Conservation (phyloP, 768 basidiomycete genomes). For the Pisolithus orientalis region DNA sequence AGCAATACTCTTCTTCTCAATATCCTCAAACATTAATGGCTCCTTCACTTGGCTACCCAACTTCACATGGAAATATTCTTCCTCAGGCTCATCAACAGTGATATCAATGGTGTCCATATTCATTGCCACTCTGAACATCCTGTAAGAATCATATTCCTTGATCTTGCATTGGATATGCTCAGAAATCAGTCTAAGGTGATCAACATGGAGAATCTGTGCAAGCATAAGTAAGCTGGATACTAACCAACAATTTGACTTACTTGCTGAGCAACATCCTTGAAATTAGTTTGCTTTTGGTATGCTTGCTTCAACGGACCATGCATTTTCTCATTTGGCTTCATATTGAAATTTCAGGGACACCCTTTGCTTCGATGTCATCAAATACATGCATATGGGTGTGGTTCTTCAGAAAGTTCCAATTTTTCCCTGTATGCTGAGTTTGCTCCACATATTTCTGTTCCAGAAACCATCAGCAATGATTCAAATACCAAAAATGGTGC, state of each 20-base stretch:
- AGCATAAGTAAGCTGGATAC: not conserved
- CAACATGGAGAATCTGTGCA: not conserved
- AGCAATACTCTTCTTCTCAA: not conserved
- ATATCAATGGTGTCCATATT: not conserved
- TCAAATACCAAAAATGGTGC: not conserved
- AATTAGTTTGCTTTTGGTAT: constrained; percentile 28
- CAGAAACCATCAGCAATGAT: no score
- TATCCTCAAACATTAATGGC: not conserved
- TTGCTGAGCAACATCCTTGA: constrained; percentile 28
- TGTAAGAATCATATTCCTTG: not conserved
- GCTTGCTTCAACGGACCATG: not conserved
- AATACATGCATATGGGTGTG: no score
- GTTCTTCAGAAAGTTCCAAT: not conserved
- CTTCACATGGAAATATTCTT: not conserved
- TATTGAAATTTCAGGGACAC: constrained; percentile 6
- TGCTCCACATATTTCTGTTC: no score
- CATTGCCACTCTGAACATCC: not conserved
- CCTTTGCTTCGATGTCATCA: no score
- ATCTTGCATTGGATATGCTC: not conserved
- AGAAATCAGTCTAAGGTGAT: not conserved
- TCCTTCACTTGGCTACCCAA: not conserved
- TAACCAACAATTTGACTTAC: constrained; percentile 10
- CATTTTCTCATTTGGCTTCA: not conserved
- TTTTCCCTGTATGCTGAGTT: no score
- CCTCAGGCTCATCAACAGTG: not conserved